phyloP scores from a whole-genome alignment of 2,329 filamentous ascomycete genomes.

The Phoma herbarum region DNA sequence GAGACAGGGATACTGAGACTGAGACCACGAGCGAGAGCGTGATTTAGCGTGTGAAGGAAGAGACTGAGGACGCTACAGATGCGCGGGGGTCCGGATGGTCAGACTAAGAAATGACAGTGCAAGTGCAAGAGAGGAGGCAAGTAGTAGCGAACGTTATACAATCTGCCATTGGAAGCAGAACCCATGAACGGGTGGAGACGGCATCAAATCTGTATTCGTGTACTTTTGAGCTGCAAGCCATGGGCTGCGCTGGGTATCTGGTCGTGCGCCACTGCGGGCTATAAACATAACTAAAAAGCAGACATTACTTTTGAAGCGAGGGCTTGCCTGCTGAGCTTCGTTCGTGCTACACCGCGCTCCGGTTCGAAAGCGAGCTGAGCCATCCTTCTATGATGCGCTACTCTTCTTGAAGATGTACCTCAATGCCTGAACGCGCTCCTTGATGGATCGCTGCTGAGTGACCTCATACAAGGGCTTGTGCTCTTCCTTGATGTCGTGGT shows the following conservation, averaged over 20 bases:
- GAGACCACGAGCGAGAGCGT: conserved; percentile 32
- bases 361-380: neutral
- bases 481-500: conserved; percentile 51
- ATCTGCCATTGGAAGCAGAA: too few relatives aligned
- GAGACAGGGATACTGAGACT: conserved; percentile 29
- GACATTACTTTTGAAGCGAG: conserved; percentile 7
- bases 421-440: conserved; percentile 43
- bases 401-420: conserved; percentile 36
- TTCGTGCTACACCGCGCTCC: neutral
- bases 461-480: conserved; percentile 52
- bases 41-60: neutral
- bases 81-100: too few relatives aligned
- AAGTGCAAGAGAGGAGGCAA: too few relatives aligned
- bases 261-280: neutral
- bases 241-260: conserved; percentile 16
- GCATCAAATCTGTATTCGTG: conserved; percentile 4
- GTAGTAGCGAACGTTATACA: too few relatives aligned
- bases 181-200: neutral
- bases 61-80: too few relatives aligned
- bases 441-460: conserved; percentile 45
- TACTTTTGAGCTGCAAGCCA: conserved; percentile 9
- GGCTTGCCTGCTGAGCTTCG: conserved; percentile 7
- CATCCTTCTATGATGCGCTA: neutral
- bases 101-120: too few relatives aligned
- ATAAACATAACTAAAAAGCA: conserved; percentile 4